Conservation (phyloP, 805 yeast species). For the Lipomyces yamanashiensis region DNA sequence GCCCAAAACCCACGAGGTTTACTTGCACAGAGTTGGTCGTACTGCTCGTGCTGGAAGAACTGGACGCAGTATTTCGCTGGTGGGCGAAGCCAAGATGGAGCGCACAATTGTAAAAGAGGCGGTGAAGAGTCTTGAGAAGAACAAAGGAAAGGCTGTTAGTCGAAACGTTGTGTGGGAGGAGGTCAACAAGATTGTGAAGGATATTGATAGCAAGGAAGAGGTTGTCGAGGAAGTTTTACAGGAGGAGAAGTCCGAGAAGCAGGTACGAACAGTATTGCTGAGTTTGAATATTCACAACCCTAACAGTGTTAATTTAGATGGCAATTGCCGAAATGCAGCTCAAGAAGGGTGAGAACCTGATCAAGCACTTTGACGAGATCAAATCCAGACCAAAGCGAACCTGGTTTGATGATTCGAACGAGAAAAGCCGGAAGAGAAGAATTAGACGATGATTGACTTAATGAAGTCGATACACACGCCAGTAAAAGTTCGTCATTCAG, state of each 20-base stretch:
- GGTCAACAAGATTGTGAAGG: constrained; percentile 67
- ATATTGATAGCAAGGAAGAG: constrained; percentile 63
- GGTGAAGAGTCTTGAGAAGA: constrained; percentile 64
- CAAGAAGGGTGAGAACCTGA: constrained; percentile 79
- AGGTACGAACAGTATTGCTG: constrained; percentile 40
- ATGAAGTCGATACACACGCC: background rate
- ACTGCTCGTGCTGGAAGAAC: constrained; percentile 99
- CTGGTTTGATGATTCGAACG: constrained; percentile 62
- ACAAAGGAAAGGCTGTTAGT: constrained; percentile 68
- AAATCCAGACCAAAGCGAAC: constrained; percentile 91
- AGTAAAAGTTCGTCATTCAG: background rate
- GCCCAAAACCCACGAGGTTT: constrained; percentile 91
- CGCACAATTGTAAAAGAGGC: constrained; percentile 91
- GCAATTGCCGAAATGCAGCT: constrained; percentile 89
- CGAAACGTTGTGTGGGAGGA: constrained; percentile 89
- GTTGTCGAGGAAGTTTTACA: constrained; percentile 75
- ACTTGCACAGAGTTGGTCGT: constrained; percentile 97
- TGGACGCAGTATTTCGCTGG: constrained; percentile 91
- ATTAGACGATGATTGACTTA: background rate
- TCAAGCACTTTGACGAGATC: constrained; percentile 81
- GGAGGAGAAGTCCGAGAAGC: constrained; percentile 90
- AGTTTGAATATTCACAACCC: background rate
- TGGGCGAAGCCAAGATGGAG: constrained; percentile 88
- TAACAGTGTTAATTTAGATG: constrained; percentile 44
- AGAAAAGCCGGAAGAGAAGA: constrained; percentile 16